phyloP scores from a whole-genome alignment of 139 green algal species.

The Chlamydomonas incerta region DNA sequence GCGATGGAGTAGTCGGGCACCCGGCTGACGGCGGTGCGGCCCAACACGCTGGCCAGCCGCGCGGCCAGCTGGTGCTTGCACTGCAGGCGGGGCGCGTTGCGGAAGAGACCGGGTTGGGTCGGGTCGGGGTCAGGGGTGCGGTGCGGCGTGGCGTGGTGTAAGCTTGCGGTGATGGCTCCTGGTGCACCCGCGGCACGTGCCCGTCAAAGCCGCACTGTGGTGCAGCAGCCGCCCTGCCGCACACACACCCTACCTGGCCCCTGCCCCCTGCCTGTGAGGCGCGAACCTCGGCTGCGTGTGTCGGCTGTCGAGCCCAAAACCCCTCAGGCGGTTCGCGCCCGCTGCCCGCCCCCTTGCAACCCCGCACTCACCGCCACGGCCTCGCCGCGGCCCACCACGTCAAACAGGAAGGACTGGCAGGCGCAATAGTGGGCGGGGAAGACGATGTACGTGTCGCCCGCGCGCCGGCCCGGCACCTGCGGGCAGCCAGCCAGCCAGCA shows the following conservation, averaged over 20 bases:
- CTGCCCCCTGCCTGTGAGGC: too few relatives aligned
- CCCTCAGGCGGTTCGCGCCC: too few relatives aligned
- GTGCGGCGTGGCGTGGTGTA: too few relatives aligned
- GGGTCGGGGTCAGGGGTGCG: too few relatives aligned
- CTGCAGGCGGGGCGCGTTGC: conserved; percentile 46
- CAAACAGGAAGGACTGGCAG: conserved; percentile 87
- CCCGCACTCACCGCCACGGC: conserved; percentile 49
- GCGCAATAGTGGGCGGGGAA: conserved; percentile 86
- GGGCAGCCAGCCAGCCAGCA: too few relatives aligned
- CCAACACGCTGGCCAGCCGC: conserved; percentile 61
- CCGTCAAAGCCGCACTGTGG: too few relatives aligned
- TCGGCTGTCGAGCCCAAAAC: background rate
- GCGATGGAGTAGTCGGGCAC: conserved; percentile 60
- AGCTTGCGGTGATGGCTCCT: background rate
- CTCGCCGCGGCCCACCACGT: conserved; percentile 76
- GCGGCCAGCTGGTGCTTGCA: conserved; percentile 94
- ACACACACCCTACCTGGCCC: background rate
- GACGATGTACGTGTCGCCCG: conserved; percentile 73
- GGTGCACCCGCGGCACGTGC: too few relatives aligned
- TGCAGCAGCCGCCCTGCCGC: too few relatives aligned
- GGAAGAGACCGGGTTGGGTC: background rate
- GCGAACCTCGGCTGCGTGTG: too few relatives aligned
- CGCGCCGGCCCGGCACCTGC: conserved; percentile 68
- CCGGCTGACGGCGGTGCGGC: conserved; percentile 14
- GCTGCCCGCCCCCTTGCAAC: too few relatives aligned